phyloP scores from a whole-genome alignment of 148 eudicot species.

The Fagopyrum esculentum region DNA sequence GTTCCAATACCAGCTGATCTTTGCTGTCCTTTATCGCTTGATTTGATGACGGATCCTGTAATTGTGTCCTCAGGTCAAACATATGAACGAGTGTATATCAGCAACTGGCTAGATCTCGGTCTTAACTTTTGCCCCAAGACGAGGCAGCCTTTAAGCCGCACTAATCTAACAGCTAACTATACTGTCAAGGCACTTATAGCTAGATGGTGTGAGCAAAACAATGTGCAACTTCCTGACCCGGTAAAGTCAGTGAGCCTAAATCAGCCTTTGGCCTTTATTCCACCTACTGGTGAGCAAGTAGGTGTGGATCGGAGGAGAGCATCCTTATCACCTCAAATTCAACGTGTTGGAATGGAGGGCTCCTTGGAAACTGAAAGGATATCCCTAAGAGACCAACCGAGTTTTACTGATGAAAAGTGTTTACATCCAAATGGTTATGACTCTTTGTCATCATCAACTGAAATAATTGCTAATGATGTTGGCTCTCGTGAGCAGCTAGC shows the following conservation, averaged over 20 bases:
- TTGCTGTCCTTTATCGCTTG: constrained; percentile 61
- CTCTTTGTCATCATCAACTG: constrained; percentile 31
- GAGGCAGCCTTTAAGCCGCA: constrained; percentile 44
- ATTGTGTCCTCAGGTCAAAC: constrained; percentile 64
- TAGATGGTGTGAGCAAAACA: constrained; percentile 66
- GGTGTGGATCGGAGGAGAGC: constrained; percentile 27
- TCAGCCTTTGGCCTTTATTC: constrained; percentile 36
- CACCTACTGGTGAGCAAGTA: constrained; percentile 29
- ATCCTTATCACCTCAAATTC: constrained; percentile 34
- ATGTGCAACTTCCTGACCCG: constrained; percentile 79
- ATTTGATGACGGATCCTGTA: constrained; percentile 62
- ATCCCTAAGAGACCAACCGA: constrained; percentile 32
- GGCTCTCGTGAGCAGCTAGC: too few relatives aligned
- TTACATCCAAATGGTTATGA: constrained; percentile 32
- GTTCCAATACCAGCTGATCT: constrained; percentile 49
- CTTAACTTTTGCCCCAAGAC: constrained; percentile 64
- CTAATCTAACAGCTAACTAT: constrained; percentile 53
- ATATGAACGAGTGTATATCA: constrained; percentile 44
- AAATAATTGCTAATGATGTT: constrained; percentile 21
- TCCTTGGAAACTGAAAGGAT: constrained; percentile 31
- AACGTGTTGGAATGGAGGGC: constrained; percentile 28
- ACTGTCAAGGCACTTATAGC: constrained; percentile 60
- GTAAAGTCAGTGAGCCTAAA: constrained; percentile 40
- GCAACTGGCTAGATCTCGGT: constrained; percentile 59
- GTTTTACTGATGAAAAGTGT: constrained; percentile 32